phyloP scores from a whole-genome alignment of 2,329 filamentous ascomycete genomes.

The Microascus cirrosus region DNA sequence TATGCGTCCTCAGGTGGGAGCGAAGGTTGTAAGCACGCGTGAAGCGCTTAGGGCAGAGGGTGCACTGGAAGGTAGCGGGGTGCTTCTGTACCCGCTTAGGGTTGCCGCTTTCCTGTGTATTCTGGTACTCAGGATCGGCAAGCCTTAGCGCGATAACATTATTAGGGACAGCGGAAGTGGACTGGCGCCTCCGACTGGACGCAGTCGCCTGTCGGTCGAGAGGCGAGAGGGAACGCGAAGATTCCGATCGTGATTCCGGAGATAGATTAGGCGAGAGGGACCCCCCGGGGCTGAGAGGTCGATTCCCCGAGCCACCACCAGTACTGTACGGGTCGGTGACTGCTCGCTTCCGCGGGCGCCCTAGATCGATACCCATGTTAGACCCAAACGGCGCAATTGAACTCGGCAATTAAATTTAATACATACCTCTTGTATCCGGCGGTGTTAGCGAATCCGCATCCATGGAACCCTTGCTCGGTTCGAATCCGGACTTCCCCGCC shows the following conservation, averaged over 20 bases:
- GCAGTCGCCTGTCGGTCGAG: slow-evolving; percentile 39
- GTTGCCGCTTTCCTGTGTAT: slow-evolving; percentile 46
- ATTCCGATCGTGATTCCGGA: slow-evolving; percentile 29
- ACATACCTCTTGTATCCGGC: slow-evolving; percentile 52
- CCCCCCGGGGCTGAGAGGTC: slow-evolving; percentile 20
- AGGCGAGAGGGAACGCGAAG: slow-evolving; percentile 47
- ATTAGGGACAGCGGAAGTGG: slow-evolving; percentile 51
- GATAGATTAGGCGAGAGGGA: slow-evolving; percentile 40
- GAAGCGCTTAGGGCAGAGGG: slow-evolving; percentile 86
- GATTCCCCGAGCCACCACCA: slow-evolving; percentile 26
- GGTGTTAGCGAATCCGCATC: slow-evolving; percentile 75
- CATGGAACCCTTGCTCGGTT: slow-evolving; percentile 50
- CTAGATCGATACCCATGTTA: slow-evolving; percentile 15
- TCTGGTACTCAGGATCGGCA: slow-evolving; percentile 76
- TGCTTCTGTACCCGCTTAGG: slow-evolving; percentile 91
- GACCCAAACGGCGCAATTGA: background rate
- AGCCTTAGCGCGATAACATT: slow-evolving; percentile 75
- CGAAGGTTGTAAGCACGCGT: slow-evolving; percentile 94
- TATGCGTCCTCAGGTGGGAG: slow-evolving; percentile 91
- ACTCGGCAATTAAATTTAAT: background rate
- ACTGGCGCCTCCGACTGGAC: slow-evolving; percentile 39
- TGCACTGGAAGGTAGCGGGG: slow-evolving; percentile 93
- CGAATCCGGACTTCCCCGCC: slow-evolving; percentile 30
- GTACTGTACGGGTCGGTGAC: slow-evolving; percentile 50
- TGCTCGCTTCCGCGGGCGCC: slow-evolving; percentile 36